These are phyloP conservation scores for Saturnispora sanitii DNA, from an alignment of 805 yeast species.

Conservation along the genomic window DNA sequence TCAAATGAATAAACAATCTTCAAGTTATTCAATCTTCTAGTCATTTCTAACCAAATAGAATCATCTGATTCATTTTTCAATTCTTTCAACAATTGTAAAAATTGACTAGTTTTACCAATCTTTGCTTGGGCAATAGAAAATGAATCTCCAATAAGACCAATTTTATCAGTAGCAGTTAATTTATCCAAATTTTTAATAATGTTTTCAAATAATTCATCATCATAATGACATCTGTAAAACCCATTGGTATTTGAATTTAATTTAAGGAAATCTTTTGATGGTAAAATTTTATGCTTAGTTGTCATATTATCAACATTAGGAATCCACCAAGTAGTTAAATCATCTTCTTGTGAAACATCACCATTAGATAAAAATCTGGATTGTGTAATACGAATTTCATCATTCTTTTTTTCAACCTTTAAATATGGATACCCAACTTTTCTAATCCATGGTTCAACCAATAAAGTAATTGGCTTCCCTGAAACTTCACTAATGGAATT, in stretches of 20 bases:
- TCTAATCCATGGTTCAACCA: constrained; percentile 66
- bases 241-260: constrained; percentile 43
- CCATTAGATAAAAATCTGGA: constrained; percentile 55
- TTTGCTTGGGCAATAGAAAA: constrained; percentile 42
- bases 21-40: constrained; percentile 31
- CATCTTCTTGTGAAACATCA: constrained; percentile 32
- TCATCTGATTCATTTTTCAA: constrained; percentile 30
- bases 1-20: constrained; percentile 30
- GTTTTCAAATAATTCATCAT: constrained; percentile 30
- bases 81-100: constrained; percentile 33
- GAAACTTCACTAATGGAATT: constrained; percentile 50
- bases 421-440: constrained; percentile 67
- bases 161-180: constrained; percentile 38
- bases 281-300: constrained; percentile 15
- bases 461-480: constrained; percentile 45
- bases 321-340: constrained; percentile 50
- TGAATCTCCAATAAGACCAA: constrained; percentile 46
- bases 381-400: constrained; percentile 38
- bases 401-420: constrained; percentile 33
- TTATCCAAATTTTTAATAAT: constrained; percentile 31
- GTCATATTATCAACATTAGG: constrained; percentile 30
- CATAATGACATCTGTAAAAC: constrained; percentile 45
- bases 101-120: constrained; percentile 30
- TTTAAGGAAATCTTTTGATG: constrained; percentile 27
- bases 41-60: constrained; percentile 48